Conservation (phyloP, 78 protist genomes). For the Corallochytrium limacisporum region DNA sequence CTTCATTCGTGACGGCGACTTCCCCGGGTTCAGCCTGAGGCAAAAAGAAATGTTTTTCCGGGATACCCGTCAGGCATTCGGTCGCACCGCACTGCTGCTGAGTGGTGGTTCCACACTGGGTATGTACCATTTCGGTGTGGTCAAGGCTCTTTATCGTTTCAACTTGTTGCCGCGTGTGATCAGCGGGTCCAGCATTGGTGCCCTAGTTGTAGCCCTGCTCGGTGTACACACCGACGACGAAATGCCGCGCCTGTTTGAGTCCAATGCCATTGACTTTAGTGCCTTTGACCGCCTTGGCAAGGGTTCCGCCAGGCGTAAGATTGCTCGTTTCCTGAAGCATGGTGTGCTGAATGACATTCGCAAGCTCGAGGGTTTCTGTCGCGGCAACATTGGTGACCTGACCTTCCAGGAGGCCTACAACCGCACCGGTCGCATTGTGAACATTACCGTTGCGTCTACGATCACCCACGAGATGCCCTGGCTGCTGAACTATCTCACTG, state of each 20-base stretch:
- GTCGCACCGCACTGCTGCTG: conserved; percentile 52
- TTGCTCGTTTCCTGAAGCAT: neutral
- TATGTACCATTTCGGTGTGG: conserved; percentile 62
- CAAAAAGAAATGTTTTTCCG: neutral
- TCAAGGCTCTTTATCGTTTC: conserved; percentile 20
- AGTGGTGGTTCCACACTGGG: conserved; percentile 47
- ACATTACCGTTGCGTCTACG: conserved; percentile 35
- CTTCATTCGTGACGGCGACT: neutral
- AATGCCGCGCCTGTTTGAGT: neutral
- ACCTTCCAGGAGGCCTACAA: conserved; percentile 60
- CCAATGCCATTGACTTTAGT: neutral
- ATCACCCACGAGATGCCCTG: conserved; percentile 14
- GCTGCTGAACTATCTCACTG: conserved; percentile 62
- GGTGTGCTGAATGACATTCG: conserved; percentile 44
- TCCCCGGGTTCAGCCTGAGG: neutral
- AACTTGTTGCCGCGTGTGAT: conserved; percentile 43
- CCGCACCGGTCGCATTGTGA: conserved; percentile 50
- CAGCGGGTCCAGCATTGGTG: conserved; percentile 37
- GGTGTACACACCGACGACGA: conserved; percentile 29
- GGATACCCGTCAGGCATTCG: conserved; percentile 33
- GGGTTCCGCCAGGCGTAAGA: conserved; percentile 9
- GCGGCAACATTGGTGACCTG: conserved; percentile 41
- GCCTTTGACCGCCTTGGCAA: conserved; percentile 1
- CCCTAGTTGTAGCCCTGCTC: conserved; percentile 26
- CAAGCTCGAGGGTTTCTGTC: conserved; percentile 12